Evolutionary conservation across 2,329 filamentous ascomycete species (phyloP), one percentile per base, ranked within the genome.

Genomic region (Biscogniauxia sp.): DNA sequence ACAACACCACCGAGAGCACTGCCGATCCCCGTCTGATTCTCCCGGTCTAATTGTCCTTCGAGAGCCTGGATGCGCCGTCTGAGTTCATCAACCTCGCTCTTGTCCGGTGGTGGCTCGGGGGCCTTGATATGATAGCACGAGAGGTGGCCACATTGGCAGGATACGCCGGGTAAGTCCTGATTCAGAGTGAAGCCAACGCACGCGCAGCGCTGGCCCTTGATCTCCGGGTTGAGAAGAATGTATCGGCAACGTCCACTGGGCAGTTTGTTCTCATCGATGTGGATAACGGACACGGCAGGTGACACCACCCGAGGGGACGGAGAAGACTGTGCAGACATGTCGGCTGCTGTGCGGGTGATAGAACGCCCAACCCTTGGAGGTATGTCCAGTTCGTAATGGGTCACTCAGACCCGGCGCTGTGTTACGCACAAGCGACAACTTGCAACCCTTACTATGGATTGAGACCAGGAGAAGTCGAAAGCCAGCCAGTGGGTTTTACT

Each of bases 211-310:
- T 84, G 78, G 56, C 84, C 84, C 66, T 82, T 84, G 70, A 84
- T 77, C 67, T 84, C 82, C 5, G 84, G 82, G 58, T 82, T 77
- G 26, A 84, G 76, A 28, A 87, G 72, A 63, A 87, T 86, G 67
- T 83, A 87, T 61, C 83, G 82, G 66, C 84, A 87, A 66, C 85
- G 82, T 32, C 84, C 84, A 65, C 80, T 78, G 15, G 84, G 84
- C 20, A 87, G 77, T 55, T 77, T 77, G 45, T 77, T 64, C 57
- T 83, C 81, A 59, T 83, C 80, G 57, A 66, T 32, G 28, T 64
- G 65, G 50, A 57, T 59, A 20, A 52, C 63, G 51, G 63, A 53
- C 32, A 57, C 57, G 9, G 62, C 53, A 45, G 69, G 66, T 6
- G 65, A 62, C 58, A 65, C 64, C 53, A 65, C 70, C 62, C 58